Base-by-base conservation (phyloP, 352 stramenopile species). In the Phytophthora sp. region DNA sequence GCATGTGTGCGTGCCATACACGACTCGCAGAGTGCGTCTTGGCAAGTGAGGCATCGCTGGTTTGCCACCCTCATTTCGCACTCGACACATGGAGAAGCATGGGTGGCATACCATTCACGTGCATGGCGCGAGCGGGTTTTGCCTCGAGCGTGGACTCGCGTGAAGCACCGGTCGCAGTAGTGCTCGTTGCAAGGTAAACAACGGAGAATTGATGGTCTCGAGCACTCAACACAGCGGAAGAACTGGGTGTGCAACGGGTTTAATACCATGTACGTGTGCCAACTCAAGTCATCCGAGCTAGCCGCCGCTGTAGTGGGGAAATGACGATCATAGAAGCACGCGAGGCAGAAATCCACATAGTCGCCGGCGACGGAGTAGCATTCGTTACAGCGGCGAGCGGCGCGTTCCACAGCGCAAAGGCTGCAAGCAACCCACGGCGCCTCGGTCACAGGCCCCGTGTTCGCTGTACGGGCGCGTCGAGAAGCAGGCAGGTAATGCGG, bases 151-250 rank as follows among this genome's bases (percentile, higher is more conserved):
- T 95, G 87, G 16, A 94, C 66, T 31, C 85, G 85, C 12, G 66
- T 47, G 63, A 92, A 93, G 74, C 87, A 95, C 6, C 84, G 77
- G 44, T 82, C 80, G 31, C 87, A 95, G 50, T 94, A 95, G 63
- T 92, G 75, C 63, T 95, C 85, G 45, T 87, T 74, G 63, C 87
- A 95, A 55, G 69, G 74, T 18, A 93, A 76, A 35, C 86, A 95
- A 6, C 86, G 78, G 29, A 70, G 53, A 8, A 65, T 79, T 4
- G 84, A 89, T 18, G 88, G 74, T 18, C 84, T 81, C 5, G 76
- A 76, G 63, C 84, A 95, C 65, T 95, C 86, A 61, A 93, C 69
- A 57, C 86, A 95, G 45, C 81, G 79, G 36, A 95, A 86, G 44
- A 71, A 73, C 6, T 52, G 57, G 4, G 69, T 69, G 20, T 50